Percentiles rank a stretch among this genome's conserved stretches.
Evolutionary conservation across 441 rosid genomes (phyloP).

Genomic region (Populus hybrid): DNA sequence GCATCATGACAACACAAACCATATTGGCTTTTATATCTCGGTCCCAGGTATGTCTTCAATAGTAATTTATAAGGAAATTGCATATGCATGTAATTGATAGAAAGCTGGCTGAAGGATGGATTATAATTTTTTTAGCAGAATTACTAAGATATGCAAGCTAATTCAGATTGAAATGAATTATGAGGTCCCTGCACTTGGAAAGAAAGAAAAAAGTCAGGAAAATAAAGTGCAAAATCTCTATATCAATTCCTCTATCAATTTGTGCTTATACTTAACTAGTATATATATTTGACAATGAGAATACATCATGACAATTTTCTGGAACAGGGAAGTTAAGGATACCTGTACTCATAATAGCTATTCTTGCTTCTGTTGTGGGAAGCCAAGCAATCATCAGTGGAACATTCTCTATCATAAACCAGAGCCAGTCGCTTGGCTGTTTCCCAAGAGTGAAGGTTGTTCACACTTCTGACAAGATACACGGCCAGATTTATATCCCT

Average conservation of each 20-base stretch:
- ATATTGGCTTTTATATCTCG: constrained; percentile 79
- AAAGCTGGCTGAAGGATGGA: neutral
- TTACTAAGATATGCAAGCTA: neutral
- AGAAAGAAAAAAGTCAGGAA: neutral
- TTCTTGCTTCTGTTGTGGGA: constrained; percentile 97
- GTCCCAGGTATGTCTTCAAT: constrained; percentile 64
- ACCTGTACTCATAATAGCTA: constrained; percentile 88
- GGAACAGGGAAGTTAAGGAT: constrained; percentile 63
- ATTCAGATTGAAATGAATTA: neutral
- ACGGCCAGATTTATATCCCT: constrained; percentile 95
- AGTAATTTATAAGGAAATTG: neutral
- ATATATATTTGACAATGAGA: neutral
- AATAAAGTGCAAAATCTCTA: too few species aligned
- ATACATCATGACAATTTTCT: constrained; percentile 19
- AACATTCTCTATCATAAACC: constrained; percentile 96
- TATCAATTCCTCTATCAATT: neutral
- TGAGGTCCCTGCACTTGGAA: neutral
- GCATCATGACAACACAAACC: constrained; percentile 59
- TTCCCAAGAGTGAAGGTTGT: constrained; percentile 94
- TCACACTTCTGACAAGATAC: constrained; percentile 89
- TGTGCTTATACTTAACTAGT: neutral
- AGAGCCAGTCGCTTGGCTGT: constrained; percentile 93
- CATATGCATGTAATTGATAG: constrained; percentile 4
- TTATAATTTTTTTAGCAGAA: neutral
- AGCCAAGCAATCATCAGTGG: constrained; percentile 98